Conservation (phyloP, 2,329 filamentous ascomycete species). For the Ceratocystis huliohia region DNA sequence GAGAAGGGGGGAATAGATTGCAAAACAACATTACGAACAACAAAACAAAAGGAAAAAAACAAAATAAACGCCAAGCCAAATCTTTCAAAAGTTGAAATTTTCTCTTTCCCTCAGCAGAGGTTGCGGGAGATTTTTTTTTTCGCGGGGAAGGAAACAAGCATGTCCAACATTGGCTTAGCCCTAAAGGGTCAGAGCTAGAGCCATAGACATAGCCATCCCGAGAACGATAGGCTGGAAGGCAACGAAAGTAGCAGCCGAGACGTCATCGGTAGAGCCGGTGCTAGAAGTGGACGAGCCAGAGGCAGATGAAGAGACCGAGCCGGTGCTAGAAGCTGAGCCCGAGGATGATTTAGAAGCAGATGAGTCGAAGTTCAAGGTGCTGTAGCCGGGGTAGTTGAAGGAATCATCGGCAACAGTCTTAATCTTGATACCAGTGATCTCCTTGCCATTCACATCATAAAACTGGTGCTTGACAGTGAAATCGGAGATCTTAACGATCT, state of each 20-base stretch:
- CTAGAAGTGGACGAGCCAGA: not conserved
- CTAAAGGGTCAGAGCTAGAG: slow-evolving; percentile 20
- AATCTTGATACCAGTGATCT: slow-evolving; percentile 37
- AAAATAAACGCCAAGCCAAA: not conserved
- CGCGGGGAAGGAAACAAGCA: not conserved
- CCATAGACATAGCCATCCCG: slow-evolving; percentile 20
- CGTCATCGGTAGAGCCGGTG: slow-evolving; percentile 5
- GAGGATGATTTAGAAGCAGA: slow-evolving; percentile 14
- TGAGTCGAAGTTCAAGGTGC: slow-evolving; percentile 26
- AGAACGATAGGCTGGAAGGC: slow-evolving; percentile 21
- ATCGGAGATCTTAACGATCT: slow-evolving; percentile 55
- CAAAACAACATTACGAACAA: slow-evolving; percentile 4
- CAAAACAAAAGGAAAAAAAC: slow-evolving; percentile 4
- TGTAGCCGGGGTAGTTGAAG: slow-evolving; percentile 36
- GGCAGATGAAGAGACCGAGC: slow-evolving; percentile 9
- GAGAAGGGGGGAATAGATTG: slow-evolving; percentile 8
- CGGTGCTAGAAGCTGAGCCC: slow-evolving; percentile 11
- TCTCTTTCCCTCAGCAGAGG: not conserved
- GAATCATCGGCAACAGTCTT: slow-evolving; percentile 34
- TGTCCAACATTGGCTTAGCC: slow-evolving; percentile 4
- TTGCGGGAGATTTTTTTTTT: not conserved
- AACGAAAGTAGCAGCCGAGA: slow-evolving; percentile 15
- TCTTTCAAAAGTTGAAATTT: not conserved
- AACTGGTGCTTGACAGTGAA: slow-evolving; percentile 43
- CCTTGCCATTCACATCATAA: slow-evolving; percentile 32